These are phyloP conservation scores for Ganoderma meredithae DNA, from an alignment of 1,284 basidiomycete genomes.

Conservation along the genomic window DNA sequence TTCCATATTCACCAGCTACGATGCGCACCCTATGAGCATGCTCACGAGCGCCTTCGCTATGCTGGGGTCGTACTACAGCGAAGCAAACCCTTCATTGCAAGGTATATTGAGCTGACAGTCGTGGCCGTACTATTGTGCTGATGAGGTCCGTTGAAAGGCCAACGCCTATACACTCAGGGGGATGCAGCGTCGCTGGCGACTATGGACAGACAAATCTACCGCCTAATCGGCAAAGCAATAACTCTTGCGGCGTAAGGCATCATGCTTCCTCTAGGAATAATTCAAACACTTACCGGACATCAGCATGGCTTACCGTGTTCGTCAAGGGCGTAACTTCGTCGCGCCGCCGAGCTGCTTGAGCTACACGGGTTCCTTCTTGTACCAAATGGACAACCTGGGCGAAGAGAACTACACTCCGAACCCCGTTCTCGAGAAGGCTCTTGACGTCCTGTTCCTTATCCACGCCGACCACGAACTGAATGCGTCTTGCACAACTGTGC, in stretches of 20 bases:
- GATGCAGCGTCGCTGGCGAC: conserved; percentile 69
- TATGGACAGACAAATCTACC: conserved; percentile 91
- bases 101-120: conserved; percentile 47
- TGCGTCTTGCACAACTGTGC: conserved; percentile 81
- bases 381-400: conserved; percentile 85
- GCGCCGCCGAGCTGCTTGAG: conserved; percentile 81
- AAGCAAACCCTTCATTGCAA: conserved; percentile 82
- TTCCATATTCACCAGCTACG: conserved; percentile 60
- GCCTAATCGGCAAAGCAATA: conserved; percentile 87
- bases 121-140: not conserved
- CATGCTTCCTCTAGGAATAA: not conserved
- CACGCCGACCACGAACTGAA: conserved; percentile 93
- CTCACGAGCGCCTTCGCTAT: conserved; percentile 87
- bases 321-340: conserved; percentile 90
- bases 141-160: conserved; percentile 54
- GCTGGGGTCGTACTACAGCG: conserved; percentile 84
- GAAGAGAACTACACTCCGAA: conserved; percentile 79
- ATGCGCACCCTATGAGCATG: conserved; percentile 90
- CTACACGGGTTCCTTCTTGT: conserved; percentile 88
- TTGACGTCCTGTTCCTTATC: conserved; percentile 86
- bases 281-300: not conserved
- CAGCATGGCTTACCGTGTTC: conserved; percentile 89
- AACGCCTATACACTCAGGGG: conserved; percentile 78
- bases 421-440: conserved; percentile 83
- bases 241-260: conserved; percentile 79